Base-by-base conservation (phyloP, 2,329 filamentous ascomycete genomes). In the Cytospora leucostoma region DNA sequence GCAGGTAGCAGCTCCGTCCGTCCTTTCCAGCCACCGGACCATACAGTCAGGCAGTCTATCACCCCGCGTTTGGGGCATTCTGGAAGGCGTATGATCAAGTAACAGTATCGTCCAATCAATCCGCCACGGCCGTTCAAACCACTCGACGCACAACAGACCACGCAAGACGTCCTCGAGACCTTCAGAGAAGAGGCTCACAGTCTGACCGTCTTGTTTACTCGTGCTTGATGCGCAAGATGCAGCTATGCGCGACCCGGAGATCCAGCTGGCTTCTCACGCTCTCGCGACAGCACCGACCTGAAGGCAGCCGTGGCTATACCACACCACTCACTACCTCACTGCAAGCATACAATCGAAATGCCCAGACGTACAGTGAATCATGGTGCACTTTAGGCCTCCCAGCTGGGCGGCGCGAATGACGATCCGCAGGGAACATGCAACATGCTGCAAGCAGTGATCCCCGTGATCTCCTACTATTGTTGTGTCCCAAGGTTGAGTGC, bases 91-190 rank as follows among this genome's bases (percentile, higher is more conserved):
- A 55, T 17, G 50, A 47, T 19, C 59, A 55, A 33, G 49, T 37
- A 47, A 53, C n/a, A 51, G 12, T 35, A 55, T 19, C 35, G 53
- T 44, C 58, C 58, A 61, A 56, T 64, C 58, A 64, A 64, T 47
- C 53, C 38, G 58, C 4, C 40, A 34, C 44, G 47, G 52, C 47
- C 21, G 37, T 38, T 35, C 33, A 35, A 37, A 27, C 27, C 27
- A 37, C n/a, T 37, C 47, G 50, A 54, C n/a, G 58, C 58, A 54
- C n/a, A 50, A 60, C 50, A 60, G 37, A 50, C 58, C 37, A 35
- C 27, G n/a, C 38, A 44, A 44, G 15, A 50, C 32, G 8, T 35
- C 38, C 1, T 2, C 19, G 49, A 21, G 37, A 37, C 17, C 32
- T 17, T 61, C n/a, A 38, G 47, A 50, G 50, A 38, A 52, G 27